Evolutionary conservation across 1,284 basidiomycete species (phyloP).

Genomic region (Ustilago vetiveriae): DNA sequence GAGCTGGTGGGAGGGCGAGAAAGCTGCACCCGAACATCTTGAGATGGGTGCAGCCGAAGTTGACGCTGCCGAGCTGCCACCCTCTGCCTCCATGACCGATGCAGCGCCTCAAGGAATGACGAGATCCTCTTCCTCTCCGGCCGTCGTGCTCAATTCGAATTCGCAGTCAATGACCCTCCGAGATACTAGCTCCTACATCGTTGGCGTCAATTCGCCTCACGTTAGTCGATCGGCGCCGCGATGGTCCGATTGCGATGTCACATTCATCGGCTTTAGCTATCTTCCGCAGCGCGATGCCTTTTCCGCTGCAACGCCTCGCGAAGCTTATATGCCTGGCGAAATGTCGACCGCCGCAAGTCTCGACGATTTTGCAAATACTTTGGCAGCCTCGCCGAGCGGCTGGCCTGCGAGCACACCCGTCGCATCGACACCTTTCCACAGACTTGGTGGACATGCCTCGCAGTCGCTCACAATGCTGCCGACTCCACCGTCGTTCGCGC

Average conservation of each 20-base stretch:
- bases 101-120: conserved; percentile 10
- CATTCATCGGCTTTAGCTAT: conserved; percentile 58
- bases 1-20: conserved; percentile 20
- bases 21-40: not conserved
- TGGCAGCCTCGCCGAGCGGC: conserved; percentile 4
- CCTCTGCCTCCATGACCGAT: not conserved
- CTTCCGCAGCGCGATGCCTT: conserved; percentile 50
- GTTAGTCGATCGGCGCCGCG: conserved; percentile 21
- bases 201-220: conserved; percentile 11
- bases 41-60: not conserved
- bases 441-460: conserved; percentile 9
- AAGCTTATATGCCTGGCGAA: conserved; percentile 13
- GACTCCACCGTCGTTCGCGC: conserved; percentile 45
- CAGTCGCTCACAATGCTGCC: conserved; percentile 30
- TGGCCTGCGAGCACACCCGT: conserved; percentile 39
- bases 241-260: conserved; percentile 55
- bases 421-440: conserved; percentile 50
- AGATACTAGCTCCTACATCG: conserved; percentile 6
- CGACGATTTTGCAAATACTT: conserved; percentile 13
- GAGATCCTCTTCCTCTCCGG: conserved; percentile 34
- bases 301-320: not conserved
- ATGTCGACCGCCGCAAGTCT: conserved; percentile 40
- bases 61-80: not conserved
- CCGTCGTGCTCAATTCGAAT: conserved; percentile 20
- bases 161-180: conserved; percentile 8